Conservation (phyloP, 208 protist species). For the Herpetomonas samuelpessoai region DNA sequence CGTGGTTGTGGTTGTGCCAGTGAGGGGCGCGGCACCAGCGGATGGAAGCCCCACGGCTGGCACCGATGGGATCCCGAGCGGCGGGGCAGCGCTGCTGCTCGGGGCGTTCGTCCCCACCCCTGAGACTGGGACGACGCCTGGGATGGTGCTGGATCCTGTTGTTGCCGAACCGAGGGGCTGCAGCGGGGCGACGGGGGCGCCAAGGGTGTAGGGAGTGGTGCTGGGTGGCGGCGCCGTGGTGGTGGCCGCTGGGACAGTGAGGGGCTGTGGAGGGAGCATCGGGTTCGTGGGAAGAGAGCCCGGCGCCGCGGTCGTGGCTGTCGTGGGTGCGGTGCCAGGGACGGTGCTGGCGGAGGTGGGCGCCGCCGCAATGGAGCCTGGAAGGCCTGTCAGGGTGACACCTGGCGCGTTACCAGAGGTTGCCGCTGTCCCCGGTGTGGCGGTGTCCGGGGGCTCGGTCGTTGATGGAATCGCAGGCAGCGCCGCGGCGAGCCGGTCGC, state of each 20-base stretch:
- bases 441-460: constrained; percentile 15
- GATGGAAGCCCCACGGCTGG: constrained; percentile 11
- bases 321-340: not conserved
- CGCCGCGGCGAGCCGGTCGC: constrained; percentile 22
- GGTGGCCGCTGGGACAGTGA: too few relatives aligned
- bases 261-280: not conserved
- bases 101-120: too few relatives aligned
- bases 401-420: not conserved
- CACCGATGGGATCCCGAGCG: not conserved
- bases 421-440: not conserved
- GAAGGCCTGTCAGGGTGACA: not conserved
- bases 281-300: not conserved
- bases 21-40: too few relatives aligned
- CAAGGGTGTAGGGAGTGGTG: too few relatives aligned
- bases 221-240: too few relatives aligned
- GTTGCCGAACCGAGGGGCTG: not conserved
- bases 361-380: not conserved
- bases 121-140: constrained; percentile 13
- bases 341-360: not conserved
- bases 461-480: constrained; percentile 12
- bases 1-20: not conserved
- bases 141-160: too few relatives aligned
- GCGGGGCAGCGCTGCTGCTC: too few relatives aligned
- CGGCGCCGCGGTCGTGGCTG: constrained; percentile 1
- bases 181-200: not conserved